phyloP scores from a whole-genome alignment of 2,329 filamentous ascomycete genomes.

The Pseudogymnoascus sp. region DNA sequence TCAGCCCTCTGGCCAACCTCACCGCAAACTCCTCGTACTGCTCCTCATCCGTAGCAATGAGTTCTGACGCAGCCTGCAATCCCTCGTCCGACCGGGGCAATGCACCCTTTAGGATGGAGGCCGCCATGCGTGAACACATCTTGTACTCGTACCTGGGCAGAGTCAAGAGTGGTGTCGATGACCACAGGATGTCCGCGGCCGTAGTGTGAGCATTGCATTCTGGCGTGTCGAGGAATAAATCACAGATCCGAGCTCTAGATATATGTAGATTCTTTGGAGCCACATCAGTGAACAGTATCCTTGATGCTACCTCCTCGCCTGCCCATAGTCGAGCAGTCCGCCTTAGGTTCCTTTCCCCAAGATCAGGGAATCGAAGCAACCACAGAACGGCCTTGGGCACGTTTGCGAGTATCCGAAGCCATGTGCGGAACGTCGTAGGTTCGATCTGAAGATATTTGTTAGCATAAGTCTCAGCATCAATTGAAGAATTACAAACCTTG shows the following conservation, averaged over 20 bases:
- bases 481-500: conserved; percentile 58
- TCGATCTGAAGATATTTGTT: conserved; percentile 61
- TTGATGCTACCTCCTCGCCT: conserved; percentile 72
- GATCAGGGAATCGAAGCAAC: conserved; percentile 92
- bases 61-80: conserved; percentile 57
- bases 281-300: conserved; percentile 92
- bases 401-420: conserved; percentile 81
- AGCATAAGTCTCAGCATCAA: not conserved
- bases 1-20: conserved; percentile 55
- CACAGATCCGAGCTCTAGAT: conserved; percentile 80
- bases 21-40: conserved; percentile 79
- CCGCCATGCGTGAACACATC: conserved; percentile 98
- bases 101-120: conserved; percentile 85
- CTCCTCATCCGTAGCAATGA: conserved; percentile 71
- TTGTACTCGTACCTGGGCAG: conserved; percentile 91
- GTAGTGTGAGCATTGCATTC: conserved; percentile 99
- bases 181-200: conserved; percentile 93
- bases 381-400: conserved; percentile 87
- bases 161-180: conserved; percentile 85
- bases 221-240: conserved; percentile 92
- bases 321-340: conserved; percentile 79
- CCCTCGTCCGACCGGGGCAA: conserved; percentile 68
- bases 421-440: conserved; percentile 89
- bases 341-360: conserved; percentile 79
- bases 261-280: conserved; percentile 94